Base-by-base conservation (phyloP, 2,329 filamentous ascomycete species). In the Arthrobotrys sinensis region DNA sequence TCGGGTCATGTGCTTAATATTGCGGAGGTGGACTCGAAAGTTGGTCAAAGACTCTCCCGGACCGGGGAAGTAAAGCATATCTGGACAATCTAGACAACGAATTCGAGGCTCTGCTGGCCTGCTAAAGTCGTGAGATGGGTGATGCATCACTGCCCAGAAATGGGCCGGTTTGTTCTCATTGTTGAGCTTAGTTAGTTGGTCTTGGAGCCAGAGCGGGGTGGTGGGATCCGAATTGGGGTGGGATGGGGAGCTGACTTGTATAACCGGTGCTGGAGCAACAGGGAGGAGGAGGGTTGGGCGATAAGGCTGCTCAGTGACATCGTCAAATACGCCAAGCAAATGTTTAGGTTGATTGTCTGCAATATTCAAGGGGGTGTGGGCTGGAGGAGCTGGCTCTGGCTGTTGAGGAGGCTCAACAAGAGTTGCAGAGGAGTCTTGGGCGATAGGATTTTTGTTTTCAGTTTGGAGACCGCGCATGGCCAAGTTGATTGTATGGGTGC, bases 11-110 rank as follows among this genome's bases (percentile, higher is more conserved):
- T 77, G 73, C 32, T 24, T 38, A 24, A 67, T 36, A 34, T 77
- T 77, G 4, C 73, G 69, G 10, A 73, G 68, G 16, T 79, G 76
- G 14, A 72, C 38, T 19, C 45, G 57, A 32, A 79, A 79, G 34
- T 79, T 79, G 0, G 46, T 12, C 7, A 73, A 45, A 6, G 53
- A 55, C 10, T 68, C 38, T 12, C 45, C 63, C 1, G 76, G 76
- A 4, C 76, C 76, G 36, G 76, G 48, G 45, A 79, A 79, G 38
- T 79, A 79, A 3, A 79, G 36, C 64, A 72, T 79, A 12, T 79
- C 76, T 6, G 76, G 68, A n/a, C 76, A 79, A 19, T 79, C 76
- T 3, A 46, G n/a, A 19, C 76, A 79, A 6, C 67, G 62, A 19
- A 79, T 79, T 16, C 76, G 76, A 19, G 73, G 73, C 46, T 77